phyloP scores from a whole-genome alignment of 345 rosid species.

The Ceriops decandra region DNA sequence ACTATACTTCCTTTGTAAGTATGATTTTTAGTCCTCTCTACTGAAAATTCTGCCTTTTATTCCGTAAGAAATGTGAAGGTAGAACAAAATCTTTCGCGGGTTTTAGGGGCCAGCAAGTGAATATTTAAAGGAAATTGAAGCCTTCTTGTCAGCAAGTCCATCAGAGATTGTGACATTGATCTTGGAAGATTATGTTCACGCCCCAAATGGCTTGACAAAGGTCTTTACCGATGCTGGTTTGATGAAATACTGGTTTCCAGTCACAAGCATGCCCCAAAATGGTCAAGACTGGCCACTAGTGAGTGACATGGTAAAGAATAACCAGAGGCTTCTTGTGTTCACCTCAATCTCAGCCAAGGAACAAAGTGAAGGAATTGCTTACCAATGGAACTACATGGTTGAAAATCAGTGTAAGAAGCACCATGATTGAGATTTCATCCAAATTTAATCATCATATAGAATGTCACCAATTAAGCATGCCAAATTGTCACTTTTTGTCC shows the following conservation, averaged over 20 bases:
- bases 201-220: constrained; percentile 50
- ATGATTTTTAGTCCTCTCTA: too few species aligned
- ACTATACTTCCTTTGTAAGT: constrained; percentile 59
- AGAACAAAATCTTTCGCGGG: not conserved
- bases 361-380: constrained; percentile 57
- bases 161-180: constrained; percentile 54
- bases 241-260: constrained; percentile 63
- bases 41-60: not conserved
- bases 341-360: constrained; percentile 55
- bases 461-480: too few species aligned
- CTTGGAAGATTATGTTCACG: constrained; percentile 61
- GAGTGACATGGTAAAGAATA: constrained; percentile 54
- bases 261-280: constrained; percentile 52
- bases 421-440: not conserved
- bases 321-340: constrained; percentile 57
- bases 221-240: constrained; percentile 54
- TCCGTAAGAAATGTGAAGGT: too few species aligned
- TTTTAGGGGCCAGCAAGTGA: constrained; percentile 58
- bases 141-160: constrained; percentile 53
- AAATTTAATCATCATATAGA: too few species aligned
- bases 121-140: constrained; percentile 53
- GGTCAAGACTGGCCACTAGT: constrained; percentile 69
- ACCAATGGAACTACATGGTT: constrained; percentile 78
- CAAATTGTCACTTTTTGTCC: too few species aligned
- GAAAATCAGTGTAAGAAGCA: constrained; percentile 58